Conservation (phyloP, 2,329 filamentous ascomycete species). For the Ceratocystis ficicola region DNA sequence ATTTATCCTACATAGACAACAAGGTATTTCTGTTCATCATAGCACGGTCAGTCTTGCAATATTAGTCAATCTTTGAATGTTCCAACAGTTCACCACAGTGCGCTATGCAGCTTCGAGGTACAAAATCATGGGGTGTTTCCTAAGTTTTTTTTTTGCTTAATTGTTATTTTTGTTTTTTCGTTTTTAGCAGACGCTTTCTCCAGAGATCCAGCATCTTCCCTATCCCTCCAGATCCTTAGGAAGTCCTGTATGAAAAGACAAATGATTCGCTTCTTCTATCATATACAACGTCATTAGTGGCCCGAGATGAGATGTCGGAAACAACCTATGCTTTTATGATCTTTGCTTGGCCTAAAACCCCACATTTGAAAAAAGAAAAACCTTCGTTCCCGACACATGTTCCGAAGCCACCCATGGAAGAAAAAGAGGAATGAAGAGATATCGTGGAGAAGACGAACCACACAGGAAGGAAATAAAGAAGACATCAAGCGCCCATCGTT, state of each 20-base stretch:
- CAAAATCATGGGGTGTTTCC: slow-evolving; percentile 8
- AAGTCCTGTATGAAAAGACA: slow-evolving; percentile 2
- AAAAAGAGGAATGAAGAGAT: slow-evolving; percentile 7
- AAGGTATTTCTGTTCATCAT: background rate
- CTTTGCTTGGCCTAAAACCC: background rate
- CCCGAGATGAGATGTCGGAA: background rate
- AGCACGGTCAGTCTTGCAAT: background rate
- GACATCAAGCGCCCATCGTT: slow-evolving; percentile 30
- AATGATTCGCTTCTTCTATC: slow-evolving; percentile 3
- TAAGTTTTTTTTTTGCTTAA: slow-evolving; percentile 15
- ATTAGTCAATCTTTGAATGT: too few species aligned
- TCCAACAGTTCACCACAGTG: background rate
- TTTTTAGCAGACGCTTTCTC: slow-evolving; percentile 6
- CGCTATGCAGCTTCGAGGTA: background rate
- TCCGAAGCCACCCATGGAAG: background rate
- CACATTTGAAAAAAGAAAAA: background rate
- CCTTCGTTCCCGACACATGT: slow-evolving; percentile 3
- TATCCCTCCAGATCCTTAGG: background rate
- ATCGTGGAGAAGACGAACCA: slow-evolving; percentile 12
- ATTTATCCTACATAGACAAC: background rate
- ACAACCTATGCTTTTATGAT: slow-evolving; percentile 12
- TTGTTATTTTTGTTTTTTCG: slow-evolving; percentile 13
- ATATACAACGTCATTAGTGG: slow-evolving; percentile 1
- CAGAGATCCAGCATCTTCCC: background rate
- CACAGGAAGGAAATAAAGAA: slow-evolving; percentile 15